phyloP scores from a whole-genome alignment of 2,329 filamentous ascomycete genomes.

The Monilinia laxa region DNA sequence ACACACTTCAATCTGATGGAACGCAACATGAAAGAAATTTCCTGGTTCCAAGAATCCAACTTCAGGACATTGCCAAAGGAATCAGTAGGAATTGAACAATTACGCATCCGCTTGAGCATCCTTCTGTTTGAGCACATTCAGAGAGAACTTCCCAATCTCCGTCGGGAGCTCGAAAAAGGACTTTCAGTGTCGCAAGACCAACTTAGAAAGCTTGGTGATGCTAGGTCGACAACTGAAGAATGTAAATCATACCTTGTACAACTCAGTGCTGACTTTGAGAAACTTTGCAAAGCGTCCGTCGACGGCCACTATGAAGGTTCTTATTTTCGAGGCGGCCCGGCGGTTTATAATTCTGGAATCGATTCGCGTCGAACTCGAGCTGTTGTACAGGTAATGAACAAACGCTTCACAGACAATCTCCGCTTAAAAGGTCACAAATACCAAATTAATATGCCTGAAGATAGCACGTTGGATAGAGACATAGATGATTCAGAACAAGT shows the following conservation, averaged over 20 bases:
- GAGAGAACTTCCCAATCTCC: constrained; percentile 36
- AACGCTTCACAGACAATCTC: not conserved
- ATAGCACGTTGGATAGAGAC: not conserved
- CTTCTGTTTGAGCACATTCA: constrained; percentile 41
- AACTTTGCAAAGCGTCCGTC: constrained; percentile 39
- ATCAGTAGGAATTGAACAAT: constrained; percentile 34
- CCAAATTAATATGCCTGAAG: not conserved
- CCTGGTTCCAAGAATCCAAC: constrained; percentile 35
- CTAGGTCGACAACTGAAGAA: constrained; percentile 28
- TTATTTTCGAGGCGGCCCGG: constrained; percentile 32
- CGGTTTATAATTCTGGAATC: not conserved
- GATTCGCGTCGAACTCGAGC: not conserved
- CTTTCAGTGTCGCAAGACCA: constrained; percentile 18
- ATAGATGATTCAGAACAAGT: not conserved
- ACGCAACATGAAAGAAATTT: constrained; percentile 31
- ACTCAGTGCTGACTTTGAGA: constrained; percentile 37
- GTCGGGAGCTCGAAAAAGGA: constrained; percentile 29
- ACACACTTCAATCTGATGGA: constrained; percentile 36
- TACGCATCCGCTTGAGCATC: constrained; percentile 33
- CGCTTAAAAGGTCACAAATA: not conserved
- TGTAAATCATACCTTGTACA: constrained; percentile 35
- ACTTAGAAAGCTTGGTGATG: constrained; percentile 25
- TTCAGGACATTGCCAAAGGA: constrained; percentile 35
- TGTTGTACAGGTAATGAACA: not conserved
- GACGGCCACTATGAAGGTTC: constrained; percentile 40